These are phyloP conservation scores for Acanthamoeba royreba DNA, from an alignment of 208 protist species.

Conservation along the genomic window DNA sequence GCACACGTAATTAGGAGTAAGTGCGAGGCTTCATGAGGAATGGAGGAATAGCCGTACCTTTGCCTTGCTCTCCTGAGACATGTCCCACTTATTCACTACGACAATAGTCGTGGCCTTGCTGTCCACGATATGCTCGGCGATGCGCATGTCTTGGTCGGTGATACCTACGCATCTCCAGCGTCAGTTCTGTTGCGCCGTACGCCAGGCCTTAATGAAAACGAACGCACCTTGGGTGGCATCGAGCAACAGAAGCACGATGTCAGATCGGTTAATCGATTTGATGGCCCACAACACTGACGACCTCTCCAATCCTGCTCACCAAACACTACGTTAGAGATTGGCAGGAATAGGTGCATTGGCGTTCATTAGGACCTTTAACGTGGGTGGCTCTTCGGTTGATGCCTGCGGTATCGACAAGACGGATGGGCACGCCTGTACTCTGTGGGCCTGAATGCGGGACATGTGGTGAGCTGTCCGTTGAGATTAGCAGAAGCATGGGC, in stretches of 20 bases:
- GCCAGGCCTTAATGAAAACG: no score
- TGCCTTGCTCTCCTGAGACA: neutral
- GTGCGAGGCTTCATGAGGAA: neutral
- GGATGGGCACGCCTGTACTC: neutral
- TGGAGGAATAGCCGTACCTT: neutral
- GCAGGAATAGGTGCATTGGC: no score
- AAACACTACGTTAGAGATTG: no score
- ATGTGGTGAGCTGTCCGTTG: no score
- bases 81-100: conserved; percentile 40
- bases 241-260: neutral
- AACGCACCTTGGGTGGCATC: conserved; percentile 15
- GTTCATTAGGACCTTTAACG: no score
- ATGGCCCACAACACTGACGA: conserved; percentile 26
- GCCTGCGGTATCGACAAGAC: conserved; percentile 2
- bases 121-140: conserved; percentile 16
- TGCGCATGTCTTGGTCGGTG: conserved; percentile 6
- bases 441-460: no score
- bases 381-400: conserved; percentile 18
- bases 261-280: conserved; percentile 14
- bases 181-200: no score
- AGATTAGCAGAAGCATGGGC: no score
- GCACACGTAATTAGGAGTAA: neutral
- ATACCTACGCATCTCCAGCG: neutral
- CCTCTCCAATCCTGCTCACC: neutral
- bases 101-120: conserved; percentile 21